Conservation (phyloP, 164 flowering plant genomes). For the Berberis vulgaris region DNA sequence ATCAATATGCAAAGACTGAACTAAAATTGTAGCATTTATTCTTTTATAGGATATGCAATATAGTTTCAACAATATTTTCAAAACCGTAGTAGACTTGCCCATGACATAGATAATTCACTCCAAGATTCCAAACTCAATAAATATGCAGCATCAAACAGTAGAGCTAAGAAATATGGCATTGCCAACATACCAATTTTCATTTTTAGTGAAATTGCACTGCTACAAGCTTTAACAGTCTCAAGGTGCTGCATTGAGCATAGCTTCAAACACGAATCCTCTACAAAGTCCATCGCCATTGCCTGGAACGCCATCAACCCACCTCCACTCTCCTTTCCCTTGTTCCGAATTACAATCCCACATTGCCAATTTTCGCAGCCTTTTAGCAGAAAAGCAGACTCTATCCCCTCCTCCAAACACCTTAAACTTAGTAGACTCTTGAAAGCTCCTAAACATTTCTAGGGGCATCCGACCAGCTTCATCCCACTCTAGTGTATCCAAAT, state of each 20-base stretch:
- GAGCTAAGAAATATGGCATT: too few relatives aligned
- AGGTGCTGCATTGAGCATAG: slow-evolving; percentile 45
- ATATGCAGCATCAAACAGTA: too few relatives aligned
- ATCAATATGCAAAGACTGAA: too few relatives aligned
- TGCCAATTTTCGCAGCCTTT: slow-evolving; percentile 58
- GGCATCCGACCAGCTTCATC: slow-evolving; percentile 94
- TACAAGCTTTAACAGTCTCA: slow-evolving; percentile 17
- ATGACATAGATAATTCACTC: too few relatives aligned
- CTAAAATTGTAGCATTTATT: too few relatives aligned
- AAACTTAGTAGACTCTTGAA: slow-evolving; percentile 67
- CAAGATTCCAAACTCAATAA: too few relatives aligned
- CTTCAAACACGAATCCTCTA: slow-evolving; percentile 75
- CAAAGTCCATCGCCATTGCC: slow-evolving; percentile 58
- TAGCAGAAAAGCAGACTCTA: slow-evolving; percentile 76
- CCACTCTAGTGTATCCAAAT: slow-evolving; percentile 83
- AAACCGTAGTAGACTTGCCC: too few relatives aligned
- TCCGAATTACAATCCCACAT: slow-evolving; percentile 52
- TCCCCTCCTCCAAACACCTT: slow-evolving; percentile 92
- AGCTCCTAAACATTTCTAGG: slow-evolving; percentile 51
- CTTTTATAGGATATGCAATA: too few relatives aligned
- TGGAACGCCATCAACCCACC: slow-evolving; percentile 73
- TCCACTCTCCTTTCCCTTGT: slow-evolving; percentile 51
- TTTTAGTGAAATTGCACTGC: too few relatives aligned
- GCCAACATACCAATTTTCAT: too few relatives aligned
- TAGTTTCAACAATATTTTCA: too few relatives aligned